Conservation (phyloP, 306 rosid species). For the Sphenostylis stenocarpa region DNA sequence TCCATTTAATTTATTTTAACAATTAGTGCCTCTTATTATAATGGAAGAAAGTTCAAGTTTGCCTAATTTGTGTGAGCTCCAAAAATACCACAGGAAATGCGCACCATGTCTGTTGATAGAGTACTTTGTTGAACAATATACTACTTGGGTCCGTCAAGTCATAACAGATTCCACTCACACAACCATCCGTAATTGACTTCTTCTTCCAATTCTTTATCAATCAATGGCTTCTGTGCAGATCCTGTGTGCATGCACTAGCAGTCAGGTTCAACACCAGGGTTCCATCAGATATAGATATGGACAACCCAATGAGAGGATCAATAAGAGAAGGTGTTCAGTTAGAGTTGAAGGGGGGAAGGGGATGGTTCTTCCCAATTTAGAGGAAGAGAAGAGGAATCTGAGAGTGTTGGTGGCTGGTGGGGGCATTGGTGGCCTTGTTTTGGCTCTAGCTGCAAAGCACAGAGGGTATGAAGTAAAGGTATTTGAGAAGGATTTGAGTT, state of each 20-base stretch:
- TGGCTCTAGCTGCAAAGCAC: slow-evolving; percentile 44
- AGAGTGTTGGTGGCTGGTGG: slow-evolving; percentile 45
- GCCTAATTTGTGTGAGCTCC: not conserved
- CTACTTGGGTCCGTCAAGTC: not conserved
- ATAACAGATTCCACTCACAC: not conserved
- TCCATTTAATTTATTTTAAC: not conserved
- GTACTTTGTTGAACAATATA: not conserved
- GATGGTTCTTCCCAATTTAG: slow-evolving; percentile 1
- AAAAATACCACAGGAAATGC: not conserved
- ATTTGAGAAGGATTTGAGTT: slow-evolving; percentile 50
- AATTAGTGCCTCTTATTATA: not conserved
- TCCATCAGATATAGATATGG: not conserved
- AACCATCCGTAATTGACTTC: not conserved
- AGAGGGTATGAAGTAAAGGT: slow-evolving; percentile 44
- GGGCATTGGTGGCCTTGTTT: slow-evolving; percentile 48
- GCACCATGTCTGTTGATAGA: not conserved
- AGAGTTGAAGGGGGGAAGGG: slow-evolving; percentile 24
- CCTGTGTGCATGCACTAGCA: slow-evolving; percentile 19
- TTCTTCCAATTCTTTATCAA: not conserved
- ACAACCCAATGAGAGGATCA: not conserved
- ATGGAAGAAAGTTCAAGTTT: not conserved
- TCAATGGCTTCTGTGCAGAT: slow-evolving; percentile 38
- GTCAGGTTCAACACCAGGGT: not conserved
- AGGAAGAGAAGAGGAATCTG: slow-evolving; percentile 26
- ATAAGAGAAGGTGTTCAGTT: not conserved